Conservation (phyloP, 2,329 filamentous ascomycete species). For the Pseudogymnoascus sp. region DNA sequence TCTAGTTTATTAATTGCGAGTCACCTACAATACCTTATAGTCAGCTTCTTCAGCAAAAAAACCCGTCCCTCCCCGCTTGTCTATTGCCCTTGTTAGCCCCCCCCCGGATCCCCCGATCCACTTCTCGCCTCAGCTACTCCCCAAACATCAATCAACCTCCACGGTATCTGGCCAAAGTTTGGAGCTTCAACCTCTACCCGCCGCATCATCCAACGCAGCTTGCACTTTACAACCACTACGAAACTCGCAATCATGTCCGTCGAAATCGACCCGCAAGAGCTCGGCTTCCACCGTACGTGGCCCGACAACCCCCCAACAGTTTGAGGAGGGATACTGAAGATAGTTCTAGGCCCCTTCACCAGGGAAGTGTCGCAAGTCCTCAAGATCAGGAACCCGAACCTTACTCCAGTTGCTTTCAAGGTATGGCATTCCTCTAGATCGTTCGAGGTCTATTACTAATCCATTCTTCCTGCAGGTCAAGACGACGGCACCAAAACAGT, state of each 20-base stretch:
- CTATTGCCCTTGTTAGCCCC: conserved; percentile 3
- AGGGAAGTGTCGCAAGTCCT: conserved; percentile 57
- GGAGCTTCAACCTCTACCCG: conserved; percentile 8
- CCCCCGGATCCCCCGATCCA: neutral
- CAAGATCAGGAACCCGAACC: conserved; percentile 56
- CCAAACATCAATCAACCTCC: conserved; percentile 4
- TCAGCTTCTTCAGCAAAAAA: neutral
- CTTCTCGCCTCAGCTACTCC: conserved; percentile 6
- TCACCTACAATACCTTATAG: neutral
- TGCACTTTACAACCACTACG: neutral
- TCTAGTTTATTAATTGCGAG: neutral
- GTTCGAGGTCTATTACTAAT: conserved; percentile 23
- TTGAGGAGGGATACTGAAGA: conserved; percentile 21
- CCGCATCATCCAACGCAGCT: neutral
- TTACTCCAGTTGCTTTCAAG: conserved; percentile 61
- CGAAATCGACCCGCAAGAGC: conserved; percentile 83
- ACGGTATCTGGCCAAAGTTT: conserved; percentile 2
- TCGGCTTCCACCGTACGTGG: conserved; percentile 82
- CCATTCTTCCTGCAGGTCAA: conserved; percentile 61
- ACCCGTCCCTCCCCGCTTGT: neutral
- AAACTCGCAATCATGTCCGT: conserved; percentile 35
- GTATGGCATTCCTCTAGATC: conserved; percentile 34
- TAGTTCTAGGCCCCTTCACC: conserved; percentile 53
- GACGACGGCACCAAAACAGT: conserved; percentile 98
- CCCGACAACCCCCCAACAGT: conserved; percentile 14